These are phyloP conservation scores for Termitomyces heimii DNA, from an alignment of 768 basidiomycete genomes.

Conservation along the genomic window DNA sequence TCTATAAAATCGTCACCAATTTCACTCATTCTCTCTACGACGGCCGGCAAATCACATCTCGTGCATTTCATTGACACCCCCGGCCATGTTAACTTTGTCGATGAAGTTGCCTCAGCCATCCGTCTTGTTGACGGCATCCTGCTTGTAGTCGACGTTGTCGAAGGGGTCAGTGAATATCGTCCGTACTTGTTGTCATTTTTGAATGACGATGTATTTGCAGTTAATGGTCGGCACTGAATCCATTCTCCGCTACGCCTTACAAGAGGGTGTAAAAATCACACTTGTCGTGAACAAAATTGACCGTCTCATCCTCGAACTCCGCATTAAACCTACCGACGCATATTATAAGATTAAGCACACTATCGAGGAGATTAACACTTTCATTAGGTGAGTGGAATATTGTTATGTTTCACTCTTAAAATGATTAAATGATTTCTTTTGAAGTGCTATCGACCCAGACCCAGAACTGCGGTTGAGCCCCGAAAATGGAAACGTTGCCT, in stretches of 20 bases:
- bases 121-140: slow-evolving; percentile 88
- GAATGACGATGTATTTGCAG: slow-evolving; percentile 28
- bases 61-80: slow-evolving; percentile 95
- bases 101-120: slow-evolving; percentile 88
- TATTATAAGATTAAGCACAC: slow-evolving; percentile 99
- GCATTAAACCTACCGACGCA: slow-evolving; percentile 92
- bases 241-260: slow-evolving; percentile 82
- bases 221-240: slow-evolving; percentile 91
- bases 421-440: neutral
- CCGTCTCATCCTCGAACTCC: slow-evolving; percentile 91
- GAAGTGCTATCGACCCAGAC: slow-evolving; percentile 79
- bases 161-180: slow-evolving; percentile 62
- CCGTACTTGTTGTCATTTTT: neutral
- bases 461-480: slow-evolving; percentile 87
- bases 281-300: slow-evolving; percentile 98
- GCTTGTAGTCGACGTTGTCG: slow-evolving; percentile 96
- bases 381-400: slow-evolving; percentile 66
- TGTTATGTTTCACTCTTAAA: neutral
- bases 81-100: slow-evolving; percentile 98
- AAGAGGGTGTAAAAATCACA: slow-evolving; percentile 85
- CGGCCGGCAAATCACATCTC: slow-evolving; percentile 88
- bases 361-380: slow-evolving; percentile 95
- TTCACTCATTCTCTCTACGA: slow-evolving; percentile 83
- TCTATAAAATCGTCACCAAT: slow-evolving; percentile 97
- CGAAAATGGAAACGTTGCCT: slow-evolving; percentile 94